Percentiles rank a stretch among this genome's conserved stretches.
Evolutionary conservation across 2,329 filamentous ascomycete genomes (phyloP).

Genomic region (Cordyceps farinosa): DNA sequence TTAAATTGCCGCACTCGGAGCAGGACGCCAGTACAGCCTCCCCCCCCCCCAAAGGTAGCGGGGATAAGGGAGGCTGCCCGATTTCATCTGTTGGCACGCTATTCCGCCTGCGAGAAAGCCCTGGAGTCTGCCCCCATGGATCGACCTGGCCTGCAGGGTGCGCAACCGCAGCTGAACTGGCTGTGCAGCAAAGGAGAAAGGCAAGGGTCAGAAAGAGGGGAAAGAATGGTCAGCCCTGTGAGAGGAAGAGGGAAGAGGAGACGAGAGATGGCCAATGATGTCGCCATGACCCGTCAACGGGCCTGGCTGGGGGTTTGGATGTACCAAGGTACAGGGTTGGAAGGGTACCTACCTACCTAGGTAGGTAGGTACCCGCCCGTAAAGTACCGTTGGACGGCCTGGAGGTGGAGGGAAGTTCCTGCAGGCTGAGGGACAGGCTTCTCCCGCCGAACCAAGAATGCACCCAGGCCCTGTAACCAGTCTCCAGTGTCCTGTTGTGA

Average conservation of each 20-base stretch:
- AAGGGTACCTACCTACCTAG: no score
- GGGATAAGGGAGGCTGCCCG: not conserved
- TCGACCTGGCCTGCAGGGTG: not conserved
- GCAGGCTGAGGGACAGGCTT: no score
- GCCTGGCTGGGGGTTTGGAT: not conserved
- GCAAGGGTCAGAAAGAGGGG: not conserved
- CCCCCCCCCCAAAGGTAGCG: no score
- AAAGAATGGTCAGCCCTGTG: constrained; percentile 9
- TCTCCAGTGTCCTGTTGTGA: no score
- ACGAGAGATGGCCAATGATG: constrained; percentile 3
- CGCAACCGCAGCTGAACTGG: not conserved
- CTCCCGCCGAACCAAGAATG: no score
- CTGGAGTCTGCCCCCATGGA: constrained; percentile 5
- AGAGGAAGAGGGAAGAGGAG: not conserved
- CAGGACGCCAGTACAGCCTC: no score
- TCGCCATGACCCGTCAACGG: not conserved
- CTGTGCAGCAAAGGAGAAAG: not conserved
- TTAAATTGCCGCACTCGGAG: not conserved
- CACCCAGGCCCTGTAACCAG: no score
- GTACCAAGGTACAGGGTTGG: no score
- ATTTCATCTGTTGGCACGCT: not conserved
- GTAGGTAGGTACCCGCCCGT: not conserved
- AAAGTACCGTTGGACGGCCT: not conserved
- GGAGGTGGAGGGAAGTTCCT: no score
- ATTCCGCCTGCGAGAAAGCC: constrained; percentile 1